Conservation (phyloP, 768 basidiomycete genomes). For the Cyathus striatus region DNA sequence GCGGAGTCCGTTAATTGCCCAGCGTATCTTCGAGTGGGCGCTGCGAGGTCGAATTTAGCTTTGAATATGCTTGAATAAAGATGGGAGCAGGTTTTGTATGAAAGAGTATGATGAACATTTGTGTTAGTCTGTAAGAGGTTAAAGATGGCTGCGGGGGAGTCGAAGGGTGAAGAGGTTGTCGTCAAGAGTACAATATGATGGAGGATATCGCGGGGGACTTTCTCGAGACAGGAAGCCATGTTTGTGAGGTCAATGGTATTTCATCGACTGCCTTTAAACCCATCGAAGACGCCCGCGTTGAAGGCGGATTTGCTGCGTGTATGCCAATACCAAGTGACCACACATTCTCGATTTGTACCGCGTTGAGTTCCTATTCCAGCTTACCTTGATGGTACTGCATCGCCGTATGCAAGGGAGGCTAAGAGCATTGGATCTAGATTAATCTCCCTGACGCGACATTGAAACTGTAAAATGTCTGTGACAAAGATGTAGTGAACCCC, state of each 20-base stretch:
- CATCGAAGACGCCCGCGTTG: background rate
- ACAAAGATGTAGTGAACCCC: too few relatives aligned
- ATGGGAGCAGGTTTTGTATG: conserved; percentile 37
- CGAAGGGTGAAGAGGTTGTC: conserved; percentile 29
- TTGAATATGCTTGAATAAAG: conserved; percentile 54
- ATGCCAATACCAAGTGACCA: too few relatives aligned
- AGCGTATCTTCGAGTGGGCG: conserved; percentile 17
- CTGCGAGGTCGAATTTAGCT: conserved; percentile 38
- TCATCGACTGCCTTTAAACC: background rate
- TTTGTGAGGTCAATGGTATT: background rate
- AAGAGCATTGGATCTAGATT: background rate
- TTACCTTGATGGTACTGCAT: background rate
- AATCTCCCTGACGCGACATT: background rate
- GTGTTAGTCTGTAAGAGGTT: conserved; percentile 42
- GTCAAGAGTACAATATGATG: conserved; percentile 47
- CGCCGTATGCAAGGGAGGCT: background rate
- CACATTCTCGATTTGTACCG: too few relatives aligned
- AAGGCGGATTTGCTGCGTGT: too few relatives aligned
- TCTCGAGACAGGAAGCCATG: conserved; percentile 44
- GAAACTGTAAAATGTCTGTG: too few relatives aligned
- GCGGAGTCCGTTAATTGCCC: conserved; percentile 28
- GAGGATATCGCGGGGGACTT: conserved; percentile 51
- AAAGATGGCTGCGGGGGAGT: conserved; percentile 35
- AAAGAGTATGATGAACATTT: conserved; percentile 36
- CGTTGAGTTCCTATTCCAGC: background rate